Percentiles rank a stretch among this genome's conserved stretches.
phyloP scores from a whole-genome alignment of 345 rosid genomes.

The Syzygium grande region DNA sequence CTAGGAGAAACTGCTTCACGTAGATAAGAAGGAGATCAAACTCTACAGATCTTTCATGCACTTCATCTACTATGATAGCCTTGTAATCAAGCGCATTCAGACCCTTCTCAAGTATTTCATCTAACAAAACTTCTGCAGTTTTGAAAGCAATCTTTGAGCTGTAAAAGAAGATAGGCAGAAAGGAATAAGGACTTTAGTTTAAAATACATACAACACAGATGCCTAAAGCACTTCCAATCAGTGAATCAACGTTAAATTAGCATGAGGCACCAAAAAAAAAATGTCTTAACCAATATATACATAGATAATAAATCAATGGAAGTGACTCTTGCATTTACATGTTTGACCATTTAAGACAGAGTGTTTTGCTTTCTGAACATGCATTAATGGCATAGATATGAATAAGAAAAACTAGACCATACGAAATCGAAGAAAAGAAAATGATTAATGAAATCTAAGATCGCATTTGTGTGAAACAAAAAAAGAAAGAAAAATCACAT shows the following conservation, averaged over 20 bases:
- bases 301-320: neutral
- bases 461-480: neutral
- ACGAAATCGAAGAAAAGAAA: neutral
- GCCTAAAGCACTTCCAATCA: neutral
- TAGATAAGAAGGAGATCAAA: constrained; percentile 89
- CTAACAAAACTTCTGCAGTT: constrained; percentile 89
- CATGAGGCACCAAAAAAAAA: neutral
- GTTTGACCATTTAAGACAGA: neutral
- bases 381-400: neutral
- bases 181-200: neutral
- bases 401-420: neutral
- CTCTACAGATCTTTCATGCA: constrained; percentile 95
- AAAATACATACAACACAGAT: neutral
- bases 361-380: neutral
- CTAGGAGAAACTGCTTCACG: constrained; percentile 76
- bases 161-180: neutral
- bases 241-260: neutral
- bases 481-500: too few relatives aligned
- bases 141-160: constrained; percentile 84
- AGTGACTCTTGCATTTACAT: neutral
- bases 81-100: constrained; percentile 69
- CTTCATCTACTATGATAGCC: constrained; percentile 93
- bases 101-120: constrained; percentile 88
- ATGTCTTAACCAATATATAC: neutral
- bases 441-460: neutral